Base-by-base conservation (phyloP, 257 asterid species). In the Cordia subcordata region DNA sequence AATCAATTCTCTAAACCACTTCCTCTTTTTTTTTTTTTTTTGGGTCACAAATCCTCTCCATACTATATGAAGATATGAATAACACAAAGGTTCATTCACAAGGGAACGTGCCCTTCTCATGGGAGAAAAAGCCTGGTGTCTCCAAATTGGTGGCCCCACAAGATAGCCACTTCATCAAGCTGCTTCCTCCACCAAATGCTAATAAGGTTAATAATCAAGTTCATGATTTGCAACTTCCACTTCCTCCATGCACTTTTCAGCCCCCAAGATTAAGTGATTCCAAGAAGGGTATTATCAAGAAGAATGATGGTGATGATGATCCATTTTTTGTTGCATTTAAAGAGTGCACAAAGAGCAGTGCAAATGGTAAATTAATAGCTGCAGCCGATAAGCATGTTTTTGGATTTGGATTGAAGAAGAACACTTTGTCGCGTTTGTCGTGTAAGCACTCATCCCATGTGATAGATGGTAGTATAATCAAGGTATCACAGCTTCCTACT, bases 51-150 rank as follows among this genome's bases (percentile, higher is more conserved):
- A 37, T 27, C 35, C 35, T 1, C 6, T 27, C 35, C 35, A 27
- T 27, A 27, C 35, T 27, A 35, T 11, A 67, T 39, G 61, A 73
- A 40, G 54, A 76, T n/a, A n/a, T 81, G 86, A 71, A 75, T 61
- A 64, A 38, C 66, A 77, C 22, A 47, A 70, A 75, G 33, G 73
- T 82, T 75, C 84, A 73, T 46, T 85, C 90, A 16, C 82, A 82
- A 70, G 81, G 85, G 49, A 76, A 75, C 15, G 67, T 83, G 45
- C 82, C 92, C 39, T 88, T 83, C 72, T 77, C 92, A 1, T 82
- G 94, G 92, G 92, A 81, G 65, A 72, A 81, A 73, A 72, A 74
- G 70, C 88, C 94, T 11, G 90, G 86, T 10, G 66, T 70, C 0
- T 72, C 88, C 66, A 83, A 85, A 9, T 63, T 60, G 10, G 23